Conservation (phyloP, 257 asterid species). For the Solanum tacnaense region DNA sequence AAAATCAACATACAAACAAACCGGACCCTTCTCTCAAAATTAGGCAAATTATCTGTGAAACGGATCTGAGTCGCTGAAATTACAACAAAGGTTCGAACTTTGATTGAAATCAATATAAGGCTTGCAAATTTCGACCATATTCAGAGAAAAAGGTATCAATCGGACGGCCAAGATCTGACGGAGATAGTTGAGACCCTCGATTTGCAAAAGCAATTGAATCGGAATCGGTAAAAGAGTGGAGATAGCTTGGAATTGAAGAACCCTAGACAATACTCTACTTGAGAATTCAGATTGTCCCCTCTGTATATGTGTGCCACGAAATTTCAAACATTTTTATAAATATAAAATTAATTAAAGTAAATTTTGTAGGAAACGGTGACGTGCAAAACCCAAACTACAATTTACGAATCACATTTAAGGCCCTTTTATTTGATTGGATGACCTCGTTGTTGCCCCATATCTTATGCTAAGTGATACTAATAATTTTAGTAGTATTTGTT, state of each 20-base stretch:
- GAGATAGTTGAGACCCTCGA: background rate
- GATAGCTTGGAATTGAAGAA: background rate
- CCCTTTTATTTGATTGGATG: background rate
- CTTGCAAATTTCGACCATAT: background rate
- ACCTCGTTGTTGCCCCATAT: background rate
- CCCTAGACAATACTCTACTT: background rate
- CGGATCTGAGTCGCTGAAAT: background rate
- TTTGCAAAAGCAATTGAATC: background rate
- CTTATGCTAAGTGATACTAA: background rate
- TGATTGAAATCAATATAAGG: background rate
- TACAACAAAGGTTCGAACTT: background rate
- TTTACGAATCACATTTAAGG: background rate
- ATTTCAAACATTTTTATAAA: background rate
- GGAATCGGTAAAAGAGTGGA: background rate
- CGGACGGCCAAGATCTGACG: background rate
- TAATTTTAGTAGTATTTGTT: background rate
- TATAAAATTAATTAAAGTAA: background rate
- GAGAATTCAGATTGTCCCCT: background rate
- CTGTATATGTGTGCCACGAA: background rate
- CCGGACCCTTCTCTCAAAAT: background rate
- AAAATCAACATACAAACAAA: background rate
- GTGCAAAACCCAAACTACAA: background rate
- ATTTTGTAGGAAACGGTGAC: background rate
- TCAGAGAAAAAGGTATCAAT: background rate
- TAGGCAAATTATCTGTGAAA: background rate